Base-by-base conservation (phyloP, 2,329 filamentous ascomycete species). In the Aspergillus versicolor region DNA sequence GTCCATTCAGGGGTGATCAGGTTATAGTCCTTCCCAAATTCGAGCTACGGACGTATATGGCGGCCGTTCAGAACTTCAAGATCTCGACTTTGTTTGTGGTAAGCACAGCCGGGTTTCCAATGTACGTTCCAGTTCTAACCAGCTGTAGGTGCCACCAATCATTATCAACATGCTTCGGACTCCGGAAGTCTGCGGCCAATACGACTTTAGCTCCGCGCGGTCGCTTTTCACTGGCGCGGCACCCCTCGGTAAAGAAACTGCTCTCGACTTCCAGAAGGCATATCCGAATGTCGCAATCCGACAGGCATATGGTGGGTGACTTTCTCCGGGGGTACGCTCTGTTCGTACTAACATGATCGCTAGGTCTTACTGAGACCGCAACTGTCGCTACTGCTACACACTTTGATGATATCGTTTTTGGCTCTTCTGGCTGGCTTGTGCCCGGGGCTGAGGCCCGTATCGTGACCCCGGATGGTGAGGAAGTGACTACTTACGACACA, bases 121-220 rank as follows among this genome's bases (percentile, higher is more conserved):
- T 1, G 5, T 13, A 1, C 17, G 11, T 11, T 21, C 3, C 4
- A 15, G 34, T 7, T 21, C 19, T 47, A 40, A 45, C 22, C 12
- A 21, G 19, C 32, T 19, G 2, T 41, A 86, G 84, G 87, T 92
- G 0, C 91, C 91, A 6, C 91, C 91, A 0, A 92, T 95, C 66
- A 85, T 95, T 57, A 89, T 95, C 59, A 81, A 84, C 58, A 83
- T 95, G 79, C 79, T 88, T 22, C 89, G 89, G 61, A 87, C 85
- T 64, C 80, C 81, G 43, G 75, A 84, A 0, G 63, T 83, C 0
- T 82, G 86, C 62, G 77, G 82, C 19, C 85, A 89, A 58, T 92
- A 87, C 70, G 88, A 94, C 65, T 76, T 95, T 2, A 88, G 83
- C 64, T 87, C 84, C 48, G 86, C 93, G 0, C 77, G 76, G 7